Evolutionary conservation across 2,329 filamentous ascomycete species (phyloP).

Genomic region (Penicillium capsulatum): DNA sequence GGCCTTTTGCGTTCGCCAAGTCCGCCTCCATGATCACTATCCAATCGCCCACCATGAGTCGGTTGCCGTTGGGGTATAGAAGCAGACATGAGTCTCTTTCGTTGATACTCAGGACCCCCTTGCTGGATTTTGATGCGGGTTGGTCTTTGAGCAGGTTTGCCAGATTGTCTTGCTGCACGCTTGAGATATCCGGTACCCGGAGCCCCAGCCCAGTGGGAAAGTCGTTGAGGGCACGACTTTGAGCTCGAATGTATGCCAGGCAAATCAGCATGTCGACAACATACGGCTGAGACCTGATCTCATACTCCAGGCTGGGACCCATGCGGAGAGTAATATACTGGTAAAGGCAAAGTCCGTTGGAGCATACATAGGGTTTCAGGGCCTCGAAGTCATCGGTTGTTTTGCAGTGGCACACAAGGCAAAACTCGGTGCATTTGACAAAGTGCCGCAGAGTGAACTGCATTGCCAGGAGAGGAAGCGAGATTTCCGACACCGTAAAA

Average conservation of each 20-base stretch:
- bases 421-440: slow-evolving; percentile 78
- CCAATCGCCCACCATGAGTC: slow-evolving; percentile 51
- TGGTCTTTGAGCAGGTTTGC: too few relatives aligned
- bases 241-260: slow-evolving; percentile 67
- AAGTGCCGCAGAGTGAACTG: slow-evolving; percentile 76
- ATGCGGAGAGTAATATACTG: slow-evolving; percentile 86
- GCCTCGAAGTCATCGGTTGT: slow-evolving; percentile 58
- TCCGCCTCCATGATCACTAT: slow-evolving; percentile 38
- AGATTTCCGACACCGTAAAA: slow-evolving; percentile 34
- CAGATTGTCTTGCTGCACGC: too few relatives aligned
- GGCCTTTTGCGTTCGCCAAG: slow-evolving; percentile 1
- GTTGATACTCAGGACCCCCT: too few relatives aligned
- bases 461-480: slow-evolving; percentile 59
- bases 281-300: slow-evolving; percentile 71
- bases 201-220: slow-evolving; percentile 57
- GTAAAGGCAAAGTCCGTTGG: slow-evolving; percentile 69
- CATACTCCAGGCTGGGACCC: slow-evolving; percentile 78
- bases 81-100: neutral
- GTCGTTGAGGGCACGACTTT: slow-evolving; percentile 41
- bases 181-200: slow-evolving; percentile 42
- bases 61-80: neutral
- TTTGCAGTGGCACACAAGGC: slow-evolving; percentile 74
- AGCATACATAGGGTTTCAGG: slow-evolving; percentile 65
- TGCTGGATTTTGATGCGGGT: too few relatives aligned
- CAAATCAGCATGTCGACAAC: slow-evolving; percentile 81